Percentiles rank a stretch among this genome's conserved stretches.
Conservation (phyloP, 345 rosid species). For the Punica granatum region DNA sequence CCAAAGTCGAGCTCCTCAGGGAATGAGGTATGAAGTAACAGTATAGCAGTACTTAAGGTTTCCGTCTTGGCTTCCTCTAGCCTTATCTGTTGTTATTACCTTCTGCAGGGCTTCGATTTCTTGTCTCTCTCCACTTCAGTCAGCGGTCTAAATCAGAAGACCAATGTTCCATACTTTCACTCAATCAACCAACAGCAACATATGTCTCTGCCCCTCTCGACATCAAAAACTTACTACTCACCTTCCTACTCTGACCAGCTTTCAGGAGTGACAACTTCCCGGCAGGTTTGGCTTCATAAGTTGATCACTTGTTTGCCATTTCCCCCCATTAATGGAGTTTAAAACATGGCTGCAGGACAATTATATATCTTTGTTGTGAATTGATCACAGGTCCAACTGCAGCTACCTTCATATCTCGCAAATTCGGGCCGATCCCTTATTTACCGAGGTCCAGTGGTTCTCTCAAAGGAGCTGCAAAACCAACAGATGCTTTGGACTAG, state of each 20-base stretch:
- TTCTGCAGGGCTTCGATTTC: conserved; percentile 53
- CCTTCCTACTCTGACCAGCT: conserved; percentile 32
- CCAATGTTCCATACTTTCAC: conserved; percentile 31
- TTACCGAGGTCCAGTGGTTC: conserved; percentile 14
- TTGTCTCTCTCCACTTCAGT: conserved; percentile 46
- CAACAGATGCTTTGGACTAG: conserved; percentile 51
- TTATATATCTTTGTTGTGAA: background rate
- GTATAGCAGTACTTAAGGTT: background rate
- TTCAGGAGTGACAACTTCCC: conserved; percentile 31
- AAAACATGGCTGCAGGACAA: background rate
- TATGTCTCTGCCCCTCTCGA: conserved; percentile 17
- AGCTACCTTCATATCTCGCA: conserved; percentile 28
- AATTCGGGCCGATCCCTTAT: conserved; percentile 22
- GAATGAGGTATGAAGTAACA: background rate
- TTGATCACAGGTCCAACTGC: conserved; percentile 37
- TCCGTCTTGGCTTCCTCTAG: conserved; percentile 9
- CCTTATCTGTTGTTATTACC: conserved; percentile 5
- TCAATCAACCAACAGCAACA: conserved; percentile 28
- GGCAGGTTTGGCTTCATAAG: conserved; percentile 39
- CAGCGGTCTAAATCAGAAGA: conserved; percentile 17
- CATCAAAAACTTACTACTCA: conserved; percentile 21
- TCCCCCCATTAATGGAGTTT: background rate
- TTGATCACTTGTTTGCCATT: background rate
- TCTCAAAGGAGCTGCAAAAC: conserved; percentile 33
- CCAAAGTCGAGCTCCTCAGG: conserved; percentile 10